Base-by-base conservation (phyloP, 1,284 basidiomycete genomes). In the Trichosporon coremiiforme region DNA sequence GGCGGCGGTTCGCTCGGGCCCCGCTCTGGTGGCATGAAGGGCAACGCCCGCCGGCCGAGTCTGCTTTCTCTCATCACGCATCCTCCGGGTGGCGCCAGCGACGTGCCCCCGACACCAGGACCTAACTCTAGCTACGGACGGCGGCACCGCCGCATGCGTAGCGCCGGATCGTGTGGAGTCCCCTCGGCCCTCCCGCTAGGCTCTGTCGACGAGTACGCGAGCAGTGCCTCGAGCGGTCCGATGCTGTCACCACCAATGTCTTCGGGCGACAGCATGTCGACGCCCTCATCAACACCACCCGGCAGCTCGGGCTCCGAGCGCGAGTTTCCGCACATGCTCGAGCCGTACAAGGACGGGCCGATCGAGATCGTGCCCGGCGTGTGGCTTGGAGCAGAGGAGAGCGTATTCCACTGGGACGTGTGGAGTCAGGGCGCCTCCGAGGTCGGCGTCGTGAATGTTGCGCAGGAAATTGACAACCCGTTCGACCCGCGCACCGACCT, bases 351-450 rank as follows among this genome's bases (percentile, higher is more conserved):
- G 7, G 87, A 92, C 76, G 95, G 96, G 0, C 96, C 95, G 22
- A 85, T 93, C 53, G 91, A 98, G 82, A 87, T 98, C 74, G 86
- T 98, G 36, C 95, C 95, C 1, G 90, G 91, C 57, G 87, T 98
- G 66, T 98, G 90, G 89, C 87, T 98, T 8, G 96, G 95, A 69
- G 93, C 93, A 64, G 95, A 98, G 82, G 93, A 96, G 82, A 96
- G 96, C 74, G 92, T 93, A 38, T 88, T 89, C 33, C 70, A 71
- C 31, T 80, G 75, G 45, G 74, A 77, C 55, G 50, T 71, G 8
- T 82, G 78, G 76, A 73, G 74, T 3, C 65, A 62, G 2, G 65
- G 65, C 17, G 63, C 60, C 6, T 17, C 31, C 0, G 36, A 64
- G 5, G 79, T 80, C 0, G 68, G 77, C 13, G 70, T 98, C 20